Evolutionary conservation across 306 rosid species (phyloP), one percentile per base, ranked within the genome.

Genomic region (Acmispon strigosus): DNA sequence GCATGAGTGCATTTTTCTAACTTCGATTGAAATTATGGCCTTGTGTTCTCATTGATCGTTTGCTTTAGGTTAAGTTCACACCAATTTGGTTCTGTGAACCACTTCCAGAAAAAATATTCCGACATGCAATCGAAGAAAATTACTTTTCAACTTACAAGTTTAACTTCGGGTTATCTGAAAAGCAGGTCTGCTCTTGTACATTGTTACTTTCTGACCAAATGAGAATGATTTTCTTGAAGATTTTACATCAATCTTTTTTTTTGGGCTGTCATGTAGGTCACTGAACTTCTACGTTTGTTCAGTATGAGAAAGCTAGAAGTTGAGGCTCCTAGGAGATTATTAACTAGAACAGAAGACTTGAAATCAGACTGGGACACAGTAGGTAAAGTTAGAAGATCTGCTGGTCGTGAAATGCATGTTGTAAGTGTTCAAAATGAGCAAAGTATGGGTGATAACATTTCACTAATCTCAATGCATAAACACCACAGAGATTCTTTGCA

Each of bases 1-100:
- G 34, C 19, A 66, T 8, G 68, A 37, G 43, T 19, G 8, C 8
- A 4, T 20, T 69, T 66, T 18, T 57, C 50, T 70, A 32, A 14
- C 53, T 50, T 24, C 11, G 15, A 45, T 54, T 19, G 39, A 61
- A 45, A 12, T 71, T 3, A 7, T 73, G 54, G 44, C 17, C 29
- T 57, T 12, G 17, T n/a, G 51, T 42, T 75, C 37, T 37, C 43
- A 42, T 24, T 69, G 42, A 52, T 65, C 20, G 24, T 44, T 41
- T 81, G 54, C 1, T 62, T 32, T 55, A 89, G 96, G 90, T 89
- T 49, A 84, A 66, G 73, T 74, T 85, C 18, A 42, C 6, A 37
- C 29, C 20, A 44, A 34, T 89, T 77, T 89, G 96, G 96, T 15
- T 0, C 5, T 89, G 96, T 59, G 50, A 63, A 65, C 88, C 96